Conservation (phyloP, 495 filamentous ascomycete species). For the Penicillium angulare region DNA sequence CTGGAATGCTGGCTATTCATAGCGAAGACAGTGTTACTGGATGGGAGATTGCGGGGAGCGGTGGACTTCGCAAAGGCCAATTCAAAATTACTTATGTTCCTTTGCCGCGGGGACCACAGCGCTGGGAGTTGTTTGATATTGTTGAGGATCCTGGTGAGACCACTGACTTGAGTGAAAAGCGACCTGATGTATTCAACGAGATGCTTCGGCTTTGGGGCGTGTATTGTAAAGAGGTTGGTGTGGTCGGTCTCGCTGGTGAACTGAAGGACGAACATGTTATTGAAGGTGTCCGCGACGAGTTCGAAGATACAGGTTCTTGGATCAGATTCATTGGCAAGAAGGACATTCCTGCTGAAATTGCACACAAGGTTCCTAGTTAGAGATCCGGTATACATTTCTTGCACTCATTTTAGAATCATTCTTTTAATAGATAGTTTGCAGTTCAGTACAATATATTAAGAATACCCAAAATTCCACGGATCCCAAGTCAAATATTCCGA, state of each 20-base stretch:
- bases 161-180: constrained; percentile 27
- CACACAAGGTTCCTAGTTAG: constrained; percentile 4
- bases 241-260: constrained; percentile 6
- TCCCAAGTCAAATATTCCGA: too few relatives aligned
- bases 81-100: constrained; percentile 26
- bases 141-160: constrained; percentile 36
- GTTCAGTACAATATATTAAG: too few relatives aligned
- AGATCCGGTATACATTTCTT: background rate
- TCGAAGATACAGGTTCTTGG: constrained; percentile 9
- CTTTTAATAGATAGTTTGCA: too few relatives aligned
- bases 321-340: constrained; percentile 9
- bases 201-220: constrained; percentile 3
- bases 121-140: constrained; percentile 32
- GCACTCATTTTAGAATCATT: too few relatives aligned
- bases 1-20: constrained; percentile 12
- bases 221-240: constrained; percentile 5
- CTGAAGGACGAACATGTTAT: background rate
- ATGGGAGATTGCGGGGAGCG: constrained; percentile 27
- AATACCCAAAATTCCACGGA: too few relatives aligned
- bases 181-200: background rate
- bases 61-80: constrained; percentile 22
- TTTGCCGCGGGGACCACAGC: constrained; percentile 17
- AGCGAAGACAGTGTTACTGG: constrained; percentile 17
- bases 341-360: constrained; percentile 1
- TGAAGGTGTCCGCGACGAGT: constrained; percentile 1